Conservation (phyloP, 441 rosid species). For the Syzygium malaccense region DNA sequence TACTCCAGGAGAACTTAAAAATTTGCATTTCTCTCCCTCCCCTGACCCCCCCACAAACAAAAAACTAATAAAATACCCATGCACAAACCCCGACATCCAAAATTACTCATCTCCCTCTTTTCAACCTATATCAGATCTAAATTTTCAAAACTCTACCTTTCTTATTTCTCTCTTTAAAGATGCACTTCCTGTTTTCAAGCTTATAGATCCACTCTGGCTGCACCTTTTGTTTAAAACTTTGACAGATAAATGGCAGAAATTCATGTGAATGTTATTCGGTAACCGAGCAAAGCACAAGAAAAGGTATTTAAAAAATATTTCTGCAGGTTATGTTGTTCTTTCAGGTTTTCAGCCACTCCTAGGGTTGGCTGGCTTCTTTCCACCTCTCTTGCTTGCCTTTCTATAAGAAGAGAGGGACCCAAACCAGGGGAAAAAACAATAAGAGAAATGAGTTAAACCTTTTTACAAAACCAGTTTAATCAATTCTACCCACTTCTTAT, state of each 20-base stretch:
- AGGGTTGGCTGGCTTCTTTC: not conserved
- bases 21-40: not conserved
- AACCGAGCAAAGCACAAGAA: not conserved
- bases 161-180: not conserved
- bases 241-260: not conserved
- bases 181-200: not conserved
- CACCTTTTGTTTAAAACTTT: not conserved
- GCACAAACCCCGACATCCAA: not conserved
- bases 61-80: not conserved
- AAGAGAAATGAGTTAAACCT: not conserved
- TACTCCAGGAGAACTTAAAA: not conserved
- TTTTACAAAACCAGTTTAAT: not conserved
- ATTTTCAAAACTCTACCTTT: not conserved
- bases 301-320: not conserved
- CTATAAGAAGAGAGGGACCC: not conserved
- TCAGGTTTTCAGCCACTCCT: not conserved
- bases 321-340: not conserved
- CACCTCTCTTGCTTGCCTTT: not conserved
- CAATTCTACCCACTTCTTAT: not conserved
- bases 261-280: not conserved
- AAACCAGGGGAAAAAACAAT: not conserved
- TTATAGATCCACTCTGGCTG: not conserved
- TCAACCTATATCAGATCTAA: not conserved
- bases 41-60: not conserved
- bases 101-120: not conserved